A percentile compares a stretch with the other conserved stretches of the same genome.
These are phyloP conservation scores for Theileria parva DNA, from an alignment of 169 alveolate species.

Conservation along the genomic window DNA sequence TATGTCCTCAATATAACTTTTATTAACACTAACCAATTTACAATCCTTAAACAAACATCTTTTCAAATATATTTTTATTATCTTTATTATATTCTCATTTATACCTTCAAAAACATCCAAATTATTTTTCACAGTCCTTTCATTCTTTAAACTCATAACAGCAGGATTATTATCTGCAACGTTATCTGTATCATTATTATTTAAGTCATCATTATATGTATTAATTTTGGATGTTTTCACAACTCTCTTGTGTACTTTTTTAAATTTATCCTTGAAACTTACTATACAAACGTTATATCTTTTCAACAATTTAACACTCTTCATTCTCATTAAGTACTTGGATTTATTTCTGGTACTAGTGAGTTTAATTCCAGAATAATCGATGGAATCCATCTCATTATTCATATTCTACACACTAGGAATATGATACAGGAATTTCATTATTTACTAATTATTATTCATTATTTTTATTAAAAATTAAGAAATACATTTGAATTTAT, in stretches of 20 bases:
- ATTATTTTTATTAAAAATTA: neutral
- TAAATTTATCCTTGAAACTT: neutral
- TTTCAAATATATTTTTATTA: constrained; percentile 30
- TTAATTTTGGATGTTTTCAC: neutral
- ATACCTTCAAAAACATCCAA: neutral
- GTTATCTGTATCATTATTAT: neutral
- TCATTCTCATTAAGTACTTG: neutral
- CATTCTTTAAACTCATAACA: neutral
- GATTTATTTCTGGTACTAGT: neutral
- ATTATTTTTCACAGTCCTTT: neutral
- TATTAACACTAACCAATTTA: neutral
- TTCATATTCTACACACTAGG: neutral
- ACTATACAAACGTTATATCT: neutral
- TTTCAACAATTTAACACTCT: neutral
- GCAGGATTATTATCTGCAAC: neutral
- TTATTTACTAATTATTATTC: neutral
- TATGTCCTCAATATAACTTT: constrained; percentile 2
- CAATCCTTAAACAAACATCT: constrained; percentile 13
- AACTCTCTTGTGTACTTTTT: neutral
- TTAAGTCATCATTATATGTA: too few relatives aligned
- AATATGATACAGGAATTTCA: neutral
- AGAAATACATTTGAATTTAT: neutral
- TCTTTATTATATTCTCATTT: constrained; percentile 9
- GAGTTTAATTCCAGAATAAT: neutral
- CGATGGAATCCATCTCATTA: neutral